Evolutionary conservation across 257 asterid genomes (phyloP), one percentile per base, ranked within the genome.

Genomic region (Solanum tarijense): DNA sequence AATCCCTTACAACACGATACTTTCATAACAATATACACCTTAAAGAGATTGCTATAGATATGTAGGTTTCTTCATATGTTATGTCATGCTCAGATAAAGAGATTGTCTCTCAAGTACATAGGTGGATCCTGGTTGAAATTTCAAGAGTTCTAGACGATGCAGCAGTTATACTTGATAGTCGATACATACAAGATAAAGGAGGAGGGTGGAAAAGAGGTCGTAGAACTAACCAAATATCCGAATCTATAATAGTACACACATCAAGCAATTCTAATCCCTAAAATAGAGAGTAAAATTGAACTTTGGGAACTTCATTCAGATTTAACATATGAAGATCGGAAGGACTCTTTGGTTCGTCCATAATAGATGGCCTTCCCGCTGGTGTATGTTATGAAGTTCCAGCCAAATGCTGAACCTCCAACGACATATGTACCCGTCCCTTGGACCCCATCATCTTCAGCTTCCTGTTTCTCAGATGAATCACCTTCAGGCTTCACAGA

Each of bases 331-430:
- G 88, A 85, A 62, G 93, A 90, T 86, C 96, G 93, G 87, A 92
- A 95, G 29, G 91, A 93, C 89, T 92, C 98, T 86, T 93, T 96
- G 1, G 94, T 92, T 87, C 90, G 91, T 73, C 98, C 98, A 84
- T 93, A 94, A 86, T 93, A 95, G 23, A 88, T 88, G 16, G 93
- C 62, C 32, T 85, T 71, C 55, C 86, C 87, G 39, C 92, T 92
- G 31, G 88, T 89, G 91, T 75, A 96, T 8, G 95, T 93, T 62
- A 94, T 82, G 88, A 93, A 96, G 90, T 96, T 95, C 98, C 99
- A 95, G 12, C 99, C 98, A 48, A 95, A 93, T 48, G 98, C 96
- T n/a, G 98, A 96, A 6, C 96, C 98, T 12, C 98, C 99, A 11
- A 93, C 91, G 16, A 93, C 79, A 31, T 91, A 92, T 7, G 94